Evolutionary conservation across 192 early-diverging fungal species (phyloP).

Genomic region (Haplosporangium gracile): DNA sequence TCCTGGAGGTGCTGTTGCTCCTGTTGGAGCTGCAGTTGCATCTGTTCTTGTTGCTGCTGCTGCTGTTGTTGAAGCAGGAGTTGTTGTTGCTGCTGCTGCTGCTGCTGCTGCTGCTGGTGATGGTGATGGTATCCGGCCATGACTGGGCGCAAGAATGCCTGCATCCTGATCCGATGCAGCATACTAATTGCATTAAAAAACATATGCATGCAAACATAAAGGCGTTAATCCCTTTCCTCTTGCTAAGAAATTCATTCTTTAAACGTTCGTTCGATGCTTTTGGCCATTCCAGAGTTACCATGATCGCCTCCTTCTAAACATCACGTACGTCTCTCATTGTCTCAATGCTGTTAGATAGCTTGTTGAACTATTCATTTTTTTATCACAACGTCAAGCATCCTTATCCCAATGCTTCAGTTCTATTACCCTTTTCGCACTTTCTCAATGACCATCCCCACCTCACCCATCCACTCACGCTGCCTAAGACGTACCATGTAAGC

Average conservation of each 20-base stretch:
- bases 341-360: too few relatives aligned
- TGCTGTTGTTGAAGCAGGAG: conserved; percentile 23
- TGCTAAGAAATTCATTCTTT: too few relatives aligned
- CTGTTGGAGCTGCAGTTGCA: not conserved
- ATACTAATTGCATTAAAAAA: conserved; percentile 14
- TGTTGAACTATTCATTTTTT: too few relatives aligned
- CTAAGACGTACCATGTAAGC: conserved; percentile 26
- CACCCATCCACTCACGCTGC: not conserved
- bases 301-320: too few relatives aligned
- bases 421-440: not conserved
- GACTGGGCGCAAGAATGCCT: conserved; percentile 41
- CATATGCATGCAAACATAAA: not conserved
- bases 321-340: too few relatives aligned
- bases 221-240: too few relatives aligned
- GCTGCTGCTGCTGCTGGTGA: conserved; percentile 11
- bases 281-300: too few relatives aligned
- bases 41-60: not conserved
- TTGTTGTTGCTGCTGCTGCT: conserved; percentile 19
- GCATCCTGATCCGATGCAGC: conserved; percentile 46
- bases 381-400: not conserved
- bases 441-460: too few relatives aligned
- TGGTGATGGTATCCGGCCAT: conserved; percentile 37
- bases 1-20: conserved; percentile 1
- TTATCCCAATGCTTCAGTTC: not conserved
- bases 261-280: too few relatives aligned